Conservation (phyloP, 805 yeast genomes). For the Dipodascus albidus region DNA sequence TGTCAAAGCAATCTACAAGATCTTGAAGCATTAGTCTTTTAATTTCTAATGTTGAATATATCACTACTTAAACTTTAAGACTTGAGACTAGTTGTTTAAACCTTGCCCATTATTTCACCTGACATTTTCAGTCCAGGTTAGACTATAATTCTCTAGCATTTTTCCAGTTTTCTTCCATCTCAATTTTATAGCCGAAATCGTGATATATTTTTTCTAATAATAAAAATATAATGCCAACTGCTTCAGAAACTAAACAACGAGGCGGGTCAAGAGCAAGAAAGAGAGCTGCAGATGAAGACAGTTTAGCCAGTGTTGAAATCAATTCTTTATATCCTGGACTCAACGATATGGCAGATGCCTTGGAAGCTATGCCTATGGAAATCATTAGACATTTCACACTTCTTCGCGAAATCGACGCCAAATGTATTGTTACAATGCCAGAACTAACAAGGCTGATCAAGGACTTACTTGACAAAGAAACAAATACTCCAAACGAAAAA, state of each 20-base stretch:
- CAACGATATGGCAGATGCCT: conserved; percentile 82
- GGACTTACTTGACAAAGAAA: conserved; percentile 28
- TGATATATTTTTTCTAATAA: not conserved
- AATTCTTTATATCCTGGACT: conserved; percentile 59
- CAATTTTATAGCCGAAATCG: no score
- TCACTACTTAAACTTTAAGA: no score
- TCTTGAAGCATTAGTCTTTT: no score
- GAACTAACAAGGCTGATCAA: conserved; percentile 44
- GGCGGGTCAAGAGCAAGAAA: not conserved
- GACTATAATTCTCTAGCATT: no score
- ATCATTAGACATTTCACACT: conserved; percentile 75
- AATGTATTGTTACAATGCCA: conserved; percentile 70
- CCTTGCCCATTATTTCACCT: not conserved
- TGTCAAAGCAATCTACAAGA: no score
- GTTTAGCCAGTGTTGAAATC: not conserved
- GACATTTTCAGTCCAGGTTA: no score
- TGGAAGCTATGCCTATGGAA: conserved; percentile 82
- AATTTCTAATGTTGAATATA: no score
- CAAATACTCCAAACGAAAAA: conserved; percentile 16
- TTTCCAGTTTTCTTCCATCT: not conserved
- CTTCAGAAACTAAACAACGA: not conserved
- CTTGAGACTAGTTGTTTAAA: no score
- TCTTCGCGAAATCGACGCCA: conserved; percentile 89
- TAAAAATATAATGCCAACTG: not conserved
- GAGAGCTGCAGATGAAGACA: not conserved